Percentiles rank a stretch among this genome's conserved stretches.
Evolutionary conservation across 495 filamentous ascomycete genomes (phyloP).

Genomic region (Penicillium cataractarum): DNA sequence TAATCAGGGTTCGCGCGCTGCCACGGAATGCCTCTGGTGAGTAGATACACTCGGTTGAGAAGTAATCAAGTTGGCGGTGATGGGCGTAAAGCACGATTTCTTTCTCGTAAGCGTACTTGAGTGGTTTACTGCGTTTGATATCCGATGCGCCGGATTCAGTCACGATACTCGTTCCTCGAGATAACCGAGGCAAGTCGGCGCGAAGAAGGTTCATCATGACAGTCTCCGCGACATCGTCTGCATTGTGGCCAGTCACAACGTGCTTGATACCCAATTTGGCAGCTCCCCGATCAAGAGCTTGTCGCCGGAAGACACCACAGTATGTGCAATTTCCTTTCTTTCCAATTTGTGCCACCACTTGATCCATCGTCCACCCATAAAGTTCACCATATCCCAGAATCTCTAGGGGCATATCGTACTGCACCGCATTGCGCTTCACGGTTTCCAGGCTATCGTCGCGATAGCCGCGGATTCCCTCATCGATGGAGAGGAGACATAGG

Average conservation of each 20-base stretch:
- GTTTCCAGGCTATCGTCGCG: slow-evolving; percentile 94
- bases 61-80: slow-evolving; percentile 95
- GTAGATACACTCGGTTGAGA: slow-evolving; percentile 97
- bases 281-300: slow-evolving; percentile 92
- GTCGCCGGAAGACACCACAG: slow-evolving; percentile 93
- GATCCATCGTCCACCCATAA: slow-evolving; percentile 99
- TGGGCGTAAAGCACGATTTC: slow-evolving; percentile 98
- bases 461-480: slow-evolving; percentile 97
- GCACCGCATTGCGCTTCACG: slow-evolving; percentile 87
- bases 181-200: slow-evolving; percentile 85
- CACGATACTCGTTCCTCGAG: slow-evolving; percentile 88
- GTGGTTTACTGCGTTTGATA: slow-evolving; percentile 89
- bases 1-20: slow-evolving; percentile 87
- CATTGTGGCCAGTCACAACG: slow-evolving; percentile 97
- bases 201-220: slow-evolving; percentile 96
- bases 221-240: slow-evolving; percentile 97
- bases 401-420: slow-evolving; percentile 87
- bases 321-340: slow-evolving; percentile 99
- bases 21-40: slow-evolving; percentile 97
- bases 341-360: slow-evolving; percentile 91
- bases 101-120: slow-evolving; percentile 99
- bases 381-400: slow-evolving; percentile 93
- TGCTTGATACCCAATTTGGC: slow-evolving; percentile 86
- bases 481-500: slow-evolving; percentile 85
- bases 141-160: slow-evolving; percentile 74